phyloP scores from a whole-genome alignment of 495 filamentous ascomycete species.

The Penicillium silybi region DNA sequence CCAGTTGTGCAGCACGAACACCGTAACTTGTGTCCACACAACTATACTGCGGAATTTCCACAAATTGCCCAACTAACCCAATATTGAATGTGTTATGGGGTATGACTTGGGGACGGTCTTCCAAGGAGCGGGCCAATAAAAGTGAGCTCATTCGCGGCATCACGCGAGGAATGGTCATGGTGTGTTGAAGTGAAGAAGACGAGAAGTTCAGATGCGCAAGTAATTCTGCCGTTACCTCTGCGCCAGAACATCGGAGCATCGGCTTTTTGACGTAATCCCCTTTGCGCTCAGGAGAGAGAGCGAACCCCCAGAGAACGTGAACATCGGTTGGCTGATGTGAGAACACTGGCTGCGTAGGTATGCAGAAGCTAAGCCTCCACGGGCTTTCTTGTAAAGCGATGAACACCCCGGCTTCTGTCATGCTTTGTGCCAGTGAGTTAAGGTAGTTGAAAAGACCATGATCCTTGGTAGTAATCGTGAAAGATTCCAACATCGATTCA shows the following conservation, averaged over 20 bases:
- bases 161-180: conserved; percentile 25
- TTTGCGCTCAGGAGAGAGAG: conserved; percentile 16
- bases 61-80: conserved; percentile 40
- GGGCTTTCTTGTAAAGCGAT: no score
- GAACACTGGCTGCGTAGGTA: no score
- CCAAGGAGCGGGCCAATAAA: conserved; percentile 25
- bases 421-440: conserved; percentile 24
- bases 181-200: conserved; percentile 15
- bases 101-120: conserved; percentile 36
- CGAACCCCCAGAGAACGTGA: conserved; percentile 37
- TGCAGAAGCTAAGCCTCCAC: no score
- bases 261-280: conserved; percentile 38
- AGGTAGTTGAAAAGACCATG: conserved; percentile 25
- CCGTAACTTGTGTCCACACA: no score
- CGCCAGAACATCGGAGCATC: conserved; percentile 34
- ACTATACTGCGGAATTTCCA: no score
- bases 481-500: conserved; percentile 32
- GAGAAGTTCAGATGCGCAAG: conserved; percentile 25
- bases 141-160: conserved; percentile 35
- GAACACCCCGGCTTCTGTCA: conserved; percentile 33
- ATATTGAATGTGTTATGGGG: conserved; percentile 31
- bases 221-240: conserved; percentile 36
- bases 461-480: conserved; percentile 37
- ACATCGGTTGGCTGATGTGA: conserved; percentile 24
- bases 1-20: no score